These are phyloP conservation scores for Diaporthe eres DNA, from an alignment of 2,329 filamentous ascomycete genomes.

Conservation along the genomic window DNA sequence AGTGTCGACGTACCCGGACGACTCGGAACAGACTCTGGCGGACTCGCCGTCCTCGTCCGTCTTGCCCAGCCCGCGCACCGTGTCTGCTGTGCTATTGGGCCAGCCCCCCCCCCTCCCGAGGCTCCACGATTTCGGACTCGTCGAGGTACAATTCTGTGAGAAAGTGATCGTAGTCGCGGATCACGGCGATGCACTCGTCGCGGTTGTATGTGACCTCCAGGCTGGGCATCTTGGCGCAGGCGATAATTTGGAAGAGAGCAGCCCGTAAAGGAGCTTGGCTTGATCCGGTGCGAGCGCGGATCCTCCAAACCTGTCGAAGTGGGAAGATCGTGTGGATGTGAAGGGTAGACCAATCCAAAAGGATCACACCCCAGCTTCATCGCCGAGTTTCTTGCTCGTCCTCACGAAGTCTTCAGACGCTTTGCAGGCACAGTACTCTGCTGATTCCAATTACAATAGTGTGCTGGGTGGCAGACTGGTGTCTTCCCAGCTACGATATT, in stretches of 20 bases:
- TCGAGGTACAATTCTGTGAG: not conserved
- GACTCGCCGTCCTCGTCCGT: not conserved
- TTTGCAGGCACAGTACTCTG: not conserved
- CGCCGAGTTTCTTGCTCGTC: not conserved
- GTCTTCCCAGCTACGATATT: not conserved
- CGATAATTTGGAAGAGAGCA: too few relatives aligned
- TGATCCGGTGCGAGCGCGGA: not conserved
- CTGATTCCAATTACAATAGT: not conserved
- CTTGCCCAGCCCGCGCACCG: not conserved
- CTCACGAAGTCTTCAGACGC: not conserved
- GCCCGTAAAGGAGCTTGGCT: too few relatives aligned
- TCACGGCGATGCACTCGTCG: not conserved
- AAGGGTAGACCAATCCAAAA: not conserved
- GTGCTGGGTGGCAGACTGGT: constrained; percentile 1
- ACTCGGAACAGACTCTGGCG: not conserved
- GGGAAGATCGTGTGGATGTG: not conserved
- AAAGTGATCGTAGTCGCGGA: not conserved
- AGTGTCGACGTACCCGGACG: not conserved
- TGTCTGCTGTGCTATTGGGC: not conserved
- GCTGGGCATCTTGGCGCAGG: not conserved
- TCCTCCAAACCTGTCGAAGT: not conserved
- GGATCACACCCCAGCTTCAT: not conserved
- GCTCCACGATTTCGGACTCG: not conserved
- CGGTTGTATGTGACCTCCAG: not conserved
- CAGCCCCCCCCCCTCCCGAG: not conserved